A percentile compares a stretch with the other conserved stretches of the same genome.
phyloP scores from a whole-genome alignment of 176 grass and related monocot genomes.

The Raddia guianensis region DNA sequence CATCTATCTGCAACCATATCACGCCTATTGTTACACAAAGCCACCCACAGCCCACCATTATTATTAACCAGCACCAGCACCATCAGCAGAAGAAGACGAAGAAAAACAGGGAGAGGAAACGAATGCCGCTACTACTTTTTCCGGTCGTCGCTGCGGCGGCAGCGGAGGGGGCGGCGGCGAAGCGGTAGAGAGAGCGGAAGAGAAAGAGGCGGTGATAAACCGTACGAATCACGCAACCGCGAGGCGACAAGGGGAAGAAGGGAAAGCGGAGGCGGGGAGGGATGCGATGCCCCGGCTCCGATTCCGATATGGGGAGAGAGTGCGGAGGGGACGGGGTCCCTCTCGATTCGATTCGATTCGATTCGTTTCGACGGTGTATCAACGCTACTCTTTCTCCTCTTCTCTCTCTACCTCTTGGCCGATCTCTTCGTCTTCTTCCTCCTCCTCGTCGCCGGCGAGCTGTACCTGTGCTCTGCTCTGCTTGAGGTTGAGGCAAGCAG shows the following conservation, averaged over 20 bases:
- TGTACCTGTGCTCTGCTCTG: not conserved
- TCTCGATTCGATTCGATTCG: slow-evolving; percentile 56
- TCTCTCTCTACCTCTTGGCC: slow-evolving; percentile 47
- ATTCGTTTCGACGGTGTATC: slow-evolving; percentile 68
- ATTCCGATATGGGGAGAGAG: slow-evolving; percentile 32
- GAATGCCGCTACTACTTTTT: slow-evolving; percentile 54
- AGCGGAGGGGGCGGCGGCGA: not conserved
- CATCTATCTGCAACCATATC: slow-evolving; percentile 42
- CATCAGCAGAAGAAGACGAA: not conserved
- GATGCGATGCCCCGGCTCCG: slow-evolving; percentile 46
- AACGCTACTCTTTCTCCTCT: slow-evolving; percentile 87
- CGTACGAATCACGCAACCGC: slow-evolving; percentile 92
- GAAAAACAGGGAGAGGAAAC: slow-evolving; percentile 18
- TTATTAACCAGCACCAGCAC: not conserved
- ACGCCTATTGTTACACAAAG: slow-evolving; percentile 20
- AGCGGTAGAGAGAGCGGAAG: slow-evolving; percentile 53
- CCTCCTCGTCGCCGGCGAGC: not conserved
- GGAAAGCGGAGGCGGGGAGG: slow-evolving; percentile 21
- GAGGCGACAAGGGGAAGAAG: not conserved
- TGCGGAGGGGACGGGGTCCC: not conserved
- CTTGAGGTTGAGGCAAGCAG: not conserved
- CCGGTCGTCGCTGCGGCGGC: slow-evolving; percentile 7
- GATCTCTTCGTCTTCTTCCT: not conserved
- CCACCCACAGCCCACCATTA: not conserved
- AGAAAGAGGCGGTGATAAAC: slow-evolving; percentile 92